Evolutionary conservation across 768 basidiomycete genomes (phyloP).

Genomic region (Naganishia randhawae): DNA sequence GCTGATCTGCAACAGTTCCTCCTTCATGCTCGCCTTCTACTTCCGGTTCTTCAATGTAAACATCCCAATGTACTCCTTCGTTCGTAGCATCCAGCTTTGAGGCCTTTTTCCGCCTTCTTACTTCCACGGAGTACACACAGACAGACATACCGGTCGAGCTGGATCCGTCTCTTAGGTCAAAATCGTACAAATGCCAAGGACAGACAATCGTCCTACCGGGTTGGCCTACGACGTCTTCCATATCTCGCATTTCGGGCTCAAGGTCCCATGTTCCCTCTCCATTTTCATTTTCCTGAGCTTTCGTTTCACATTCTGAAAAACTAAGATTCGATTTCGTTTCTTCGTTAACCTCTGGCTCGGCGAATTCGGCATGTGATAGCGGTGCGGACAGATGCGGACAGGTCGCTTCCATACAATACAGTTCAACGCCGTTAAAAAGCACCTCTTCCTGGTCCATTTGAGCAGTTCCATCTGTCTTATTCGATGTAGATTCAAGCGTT

Average conservation of each 20-base stretch:
- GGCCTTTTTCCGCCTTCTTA: constrained; percentile 29
- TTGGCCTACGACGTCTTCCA: constrained; percentile 33
- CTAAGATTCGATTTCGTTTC: background rate
- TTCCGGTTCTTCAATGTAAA: constrained; percentile 33
- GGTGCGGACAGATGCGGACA: constrained; percentile 80
- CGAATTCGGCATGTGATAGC: constrained; percentile 74
- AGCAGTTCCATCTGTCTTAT: background rate
- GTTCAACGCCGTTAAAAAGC: constrained; percentile 46
- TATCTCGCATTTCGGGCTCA: constrained; percentile 35
- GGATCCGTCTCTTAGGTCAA: constrained; percentile 20
- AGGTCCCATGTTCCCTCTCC: background rate
- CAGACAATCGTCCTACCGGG: constrained; percentile 28
- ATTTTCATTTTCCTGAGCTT: background rate
- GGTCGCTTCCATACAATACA: constrained; percentile 75
- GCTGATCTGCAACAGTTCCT: background rate
- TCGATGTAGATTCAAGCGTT: background rate
- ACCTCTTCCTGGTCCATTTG: background rate
- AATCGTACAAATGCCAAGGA: constrained; percentile 47
- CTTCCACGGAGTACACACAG: constrained; percentile 39
- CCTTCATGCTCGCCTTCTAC: constrained; percentile 28
- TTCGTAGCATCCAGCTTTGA: constrained; percentile 30
- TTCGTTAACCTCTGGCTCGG: constrained; percentile 54
- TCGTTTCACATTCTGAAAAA: background rate
- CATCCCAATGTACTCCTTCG: constrained; percentile 38
- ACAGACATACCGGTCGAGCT: constrained; percentile 38